These are phyloP conservation scores for Epichloe gansuensis DNA, from an alignment of 2,329 filamentous ascomycete genomes.

Conservation along the genomic window DNA sequence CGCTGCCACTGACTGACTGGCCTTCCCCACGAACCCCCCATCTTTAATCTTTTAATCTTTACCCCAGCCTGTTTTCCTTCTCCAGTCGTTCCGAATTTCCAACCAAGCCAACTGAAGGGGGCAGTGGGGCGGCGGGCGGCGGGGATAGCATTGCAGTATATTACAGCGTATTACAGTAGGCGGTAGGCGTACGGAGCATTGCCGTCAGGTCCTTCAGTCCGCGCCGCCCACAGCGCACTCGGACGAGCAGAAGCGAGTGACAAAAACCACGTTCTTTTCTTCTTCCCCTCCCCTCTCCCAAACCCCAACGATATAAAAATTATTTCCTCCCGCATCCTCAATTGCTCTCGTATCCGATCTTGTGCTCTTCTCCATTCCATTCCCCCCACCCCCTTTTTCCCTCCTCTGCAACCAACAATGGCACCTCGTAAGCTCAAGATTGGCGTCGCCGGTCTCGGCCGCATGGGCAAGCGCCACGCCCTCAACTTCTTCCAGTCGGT, in stretches of 20 bases:
- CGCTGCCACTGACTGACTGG: too few species aligned
- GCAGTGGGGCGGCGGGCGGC: too few species aligned
- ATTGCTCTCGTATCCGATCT: background rate
- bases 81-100: too few species aligned
- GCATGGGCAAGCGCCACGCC: slow-evolving; percentile 41
- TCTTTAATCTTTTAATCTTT: background rate
- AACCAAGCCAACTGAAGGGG: too few species aligned
- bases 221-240: too few species aligned
- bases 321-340: background rate
- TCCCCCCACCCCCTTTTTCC: too few species aligned
- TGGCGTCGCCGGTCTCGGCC: slow-evolving; percentile 36
- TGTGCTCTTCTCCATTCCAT: background rate
- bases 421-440: slow-evolving; percentile 24
- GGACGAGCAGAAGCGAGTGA: too few species aligned
- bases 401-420: slow-evolving; percentile 7
- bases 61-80: background rate
- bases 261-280: too few species aligned
- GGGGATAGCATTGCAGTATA: too few species aligned
- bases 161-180: too few species aligned
- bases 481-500: slow-evolving; percentile 33
- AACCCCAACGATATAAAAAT: background rate
- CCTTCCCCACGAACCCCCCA: background rate
- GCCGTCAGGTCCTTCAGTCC: too few species aligned
- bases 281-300: background rate
- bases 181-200: too few species aligned